Evolutionary conservation across 2,329 filamentous ascomycete species (phyloP).

Genomic region (Pseudocercospora vitis): DNA sequence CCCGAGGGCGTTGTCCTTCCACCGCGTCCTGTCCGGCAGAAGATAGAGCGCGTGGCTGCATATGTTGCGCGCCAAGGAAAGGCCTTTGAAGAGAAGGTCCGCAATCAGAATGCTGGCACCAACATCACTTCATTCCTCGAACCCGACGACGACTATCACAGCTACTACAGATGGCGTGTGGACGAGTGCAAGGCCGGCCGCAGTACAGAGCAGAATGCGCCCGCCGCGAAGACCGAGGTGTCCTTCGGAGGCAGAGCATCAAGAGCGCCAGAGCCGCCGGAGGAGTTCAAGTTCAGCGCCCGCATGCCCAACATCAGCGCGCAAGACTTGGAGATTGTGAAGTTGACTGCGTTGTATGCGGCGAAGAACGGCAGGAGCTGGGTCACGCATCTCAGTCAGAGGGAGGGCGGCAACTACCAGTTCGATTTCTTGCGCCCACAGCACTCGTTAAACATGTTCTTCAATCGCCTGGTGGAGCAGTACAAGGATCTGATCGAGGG

Average conservation of each 20-base stretch:
- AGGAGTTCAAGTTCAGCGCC: conserved; percentile 88
- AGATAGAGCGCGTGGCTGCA: conserved; percentile 92
- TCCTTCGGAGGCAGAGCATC: conserved; percentile 60
- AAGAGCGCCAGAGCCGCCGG: conserved; percentile 78
- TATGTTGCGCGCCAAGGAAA: conserved; percentile 72
- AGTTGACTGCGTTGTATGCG: conserved; percentile 83
- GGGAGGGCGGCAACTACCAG: conserved; percentile 86
- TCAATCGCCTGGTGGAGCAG: conserved; percentile 87
- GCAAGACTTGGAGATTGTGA: conserved; percentile 75
- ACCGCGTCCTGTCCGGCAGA: conserved; percentile 75
- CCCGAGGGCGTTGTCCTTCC: conserved; percentile 84
- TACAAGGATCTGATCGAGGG: conserved; percentile 77
- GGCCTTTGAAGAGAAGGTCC: conserved; percentile 77
- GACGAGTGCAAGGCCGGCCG: conserved; percentile 81
- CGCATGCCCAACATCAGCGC: conserved; percentile 97
- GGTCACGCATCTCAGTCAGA: conserved; percentile 84
- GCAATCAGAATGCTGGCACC: conserved; percentile 78
- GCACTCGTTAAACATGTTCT: conserved; percentile 95
- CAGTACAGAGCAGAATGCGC: conserved; percentile 65
- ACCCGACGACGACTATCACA: conserved; percentile 76
- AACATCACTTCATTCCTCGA: conserved; percentile 90
- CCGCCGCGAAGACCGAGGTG: conserved; percentile 30
- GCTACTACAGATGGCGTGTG: conserved; percentile 89
- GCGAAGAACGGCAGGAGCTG: conserved; percentile 91
- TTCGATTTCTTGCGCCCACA: conserved; percentile 95